Evolutionary conservation across 208 protist genomes (phyloP), one percentile per base, ranked within the genome.

Genomic region (Trypanosoma scelopori): DNA sequence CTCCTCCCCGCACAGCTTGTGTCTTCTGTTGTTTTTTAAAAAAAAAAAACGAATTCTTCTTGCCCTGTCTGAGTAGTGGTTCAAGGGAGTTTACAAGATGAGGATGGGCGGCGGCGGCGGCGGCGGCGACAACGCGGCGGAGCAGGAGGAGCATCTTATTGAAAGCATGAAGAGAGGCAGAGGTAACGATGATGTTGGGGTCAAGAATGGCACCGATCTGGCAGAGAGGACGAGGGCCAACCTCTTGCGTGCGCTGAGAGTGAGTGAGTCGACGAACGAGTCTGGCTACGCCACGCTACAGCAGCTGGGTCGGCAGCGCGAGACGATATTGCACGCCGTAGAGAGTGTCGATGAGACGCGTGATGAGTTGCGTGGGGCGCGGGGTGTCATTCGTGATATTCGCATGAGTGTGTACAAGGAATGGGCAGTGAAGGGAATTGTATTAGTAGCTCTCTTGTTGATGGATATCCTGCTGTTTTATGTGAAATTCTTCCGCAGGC

Each of bases 331-430:
- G 59, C 70, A 81, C 52, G 86, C 79, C 51, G 63, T 93, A 5
- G 18, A 72, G 12, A 80, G 70, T 0, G 81, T 86, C 11, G 81
- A 82, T 7, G 69, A 49, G 16, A 88, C 84, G 3, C 81, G 76
- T 5, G 67, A 70, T 42, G 71, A 87, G 48, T 72, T 90, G 39
- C 47, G 64, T 22, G 84, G 81, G 28, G 82, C 81, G 0, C 77
- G 76, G 5, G 68, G 78, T 58, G 71, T 79, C 0, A 89, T 92
- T 71, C 82, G 69, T 18, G 70, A 80, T 47, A 87, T 92, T 61
- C 86, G 86, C 47, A 77, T 84, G 70, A 48, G 73, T 11, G 81
- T 92, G 41, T 92, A 87, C 57, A 86, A 84, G 71, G 86, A 92
- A 68, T 92, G 82, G 80, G 68, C 82, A 5, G 66, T 84, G 35